These are phyloP conservation scores for Peltaster fructicola DNA, from an alignment of 2,329 filamentous ascomycete genomes.

Conservation along the genomic window DNA sequence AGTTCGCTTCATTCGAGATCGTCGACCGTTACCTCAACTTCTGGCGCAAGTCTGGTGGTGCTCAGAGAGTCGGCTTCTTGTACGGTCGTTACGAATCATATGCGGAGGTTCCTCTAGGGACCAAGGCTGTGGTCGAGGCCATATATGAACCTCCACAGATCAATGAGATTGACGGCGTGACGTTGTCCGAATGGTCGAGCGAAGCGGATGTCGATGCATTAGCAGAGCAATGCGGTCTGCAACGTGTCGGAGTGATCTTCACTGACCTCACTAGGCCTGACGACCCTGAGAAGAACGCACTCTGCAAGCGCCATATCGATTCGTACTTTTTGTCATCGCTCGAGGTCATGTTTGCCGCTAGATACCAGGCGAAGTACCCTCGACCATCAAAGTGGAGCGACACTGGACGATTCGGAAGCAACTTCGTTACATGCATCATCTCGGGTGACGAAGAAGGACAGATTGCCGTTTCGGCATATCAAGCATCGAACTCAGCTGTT, in stretches of 20 bases:
- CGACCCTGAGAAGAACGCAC: conserved; percentile 60
- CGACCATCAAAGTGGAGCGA: conserved; percentile 95
- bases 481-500: conserved; percentile 85
- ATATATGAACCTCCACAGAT: conserved; percentile 93
- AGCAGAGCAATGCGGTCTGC: conserved; percentile 65
- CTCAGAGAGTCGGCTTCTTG: conserved; percentile 72
- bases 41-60: conserved; percentile 74
- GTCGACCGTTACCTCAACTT: conserved; percentile 84
- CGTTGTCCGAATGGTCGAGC: conserved; percentile 67
- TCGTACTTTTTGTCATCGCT: conserved; percentile 88
- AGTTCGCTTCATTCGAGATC: conserved; percentile 70
- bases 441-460: conserved; percentile 82
- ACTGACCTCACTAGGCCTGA: conserved; percentile 63
- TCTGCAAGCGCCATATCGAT: conserved; percentile 91
- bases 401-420: conserved; percentile 81
- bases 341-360: conserved; percentile 76
- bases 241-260: conserved; percentile 84
- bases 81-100: conserved; percentile 89
- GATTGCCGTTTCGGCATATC: conserved; percentile 80
- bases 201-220: conserved; percentile 67
- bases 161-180: conserved; percentile 75
- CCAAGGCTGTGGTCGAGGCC: conserved; percentile 90
- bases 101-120: conserved; percentile 74
- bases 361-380: conserved; percentile 73
- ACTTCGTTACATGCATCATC: conserved; percentile 90